Base-by-base conservation (phyloP, 2,329 filamentous ascomycete species). In the Fusarium chuoi region DNA sequence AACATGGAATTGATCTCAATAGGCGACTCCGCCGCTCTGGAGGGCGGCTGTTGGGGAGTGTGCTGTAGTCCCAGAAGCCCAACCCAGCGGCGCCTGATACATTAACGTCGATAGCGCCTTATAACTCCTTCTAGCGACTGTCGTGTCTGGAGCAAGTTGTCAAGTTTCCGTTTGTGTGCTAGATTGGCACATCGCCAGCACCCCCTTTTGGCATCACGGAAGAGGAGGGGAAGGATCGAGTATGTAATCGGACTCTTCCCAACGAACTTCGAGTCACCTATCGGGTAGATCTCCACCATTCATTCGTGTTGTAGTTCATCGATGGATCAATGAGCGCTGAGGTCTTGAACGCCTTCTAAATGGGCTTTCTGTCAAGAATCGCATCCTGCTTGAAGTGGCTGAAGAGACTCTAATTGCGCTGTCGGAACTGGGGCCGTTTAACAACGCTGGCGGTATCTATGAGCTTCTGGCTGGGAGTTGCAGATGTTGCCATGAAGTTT, bases 271-370 rank as follows among this genome's bases (percentile, higher is more conserved):
- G 0, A 26, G 24, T 3, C 10, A 22, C 7, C n/a, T 22, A 18
- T 6, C 10, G 6, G 14, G 0, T 2, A 4, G 0, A 6, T 2
- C 2, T 35, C 17, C 12, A 14, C 15, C 22, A 12, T 30, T 6
- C 1, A 2, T 11, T 15, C 0, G 4, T 8, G 10, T 12, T 8
- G 26, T 14, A 11, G 8, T 15, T 10, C 6, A 17, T 30, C 7
- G 11, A 33, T 3, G 3, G 17, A 17, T 4, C 1, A 3, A 11
- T 14, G 3, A 15, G 22, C 6, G 6, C 20, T 0, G 30, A 51
- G 17, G 4, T 0, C 48, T 35, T 35, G 11, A 2, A 15, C 12
- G 12, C 12, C 6, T 18, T 26, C n/a, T 7, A 30, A 28, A n/a
- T 17, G 14, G 2, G 11, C 7, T 30, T 33, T 6, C 7, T 4